Evolutionary conservation across 2,329 filamentous ascomycete species (phyloP).

Genomic region (Didymella pinodella): DNA sequence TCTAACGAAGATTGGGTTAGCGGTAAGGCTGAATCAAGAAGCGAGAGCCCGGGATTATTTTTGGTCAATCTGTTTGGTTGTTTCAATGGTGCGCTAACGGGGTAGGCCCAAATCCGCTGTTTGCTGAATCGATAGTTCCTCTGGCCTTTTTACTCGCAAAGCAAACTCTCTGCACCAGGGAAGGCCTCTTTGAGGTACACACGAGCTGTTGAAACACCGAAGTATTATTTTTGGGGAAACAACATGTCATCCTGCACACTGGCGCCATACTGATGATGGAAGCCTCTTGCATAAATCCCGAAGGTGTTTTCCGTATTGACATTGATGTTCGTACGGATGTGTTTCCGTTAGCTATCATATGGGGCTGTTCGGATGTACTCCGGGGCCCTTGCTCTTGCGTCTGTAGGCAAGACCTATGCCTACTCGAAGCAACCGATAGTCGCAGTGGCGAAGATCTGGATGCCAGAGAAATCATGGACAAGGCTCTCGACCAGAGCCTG

Average conservation of each 20-base stretch:
- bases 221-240: constrained; percentile 12
- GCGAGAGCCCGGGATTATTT: constrained; percentile 26
- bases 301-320: background rate
- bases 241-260: constrained; percentile 1
- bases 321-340: background rate
- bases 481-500: constrained; percentile 2
- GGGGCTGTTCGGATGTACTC: background rate
- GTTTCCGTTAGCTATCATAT: background rate
- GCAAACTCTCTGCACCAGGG: constrained; percentile 10
- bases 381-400: background rate
- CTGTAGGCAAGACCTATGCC: background rate
- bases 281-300: background rate
- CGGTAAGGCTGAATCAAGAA: constrained; percentile 18
- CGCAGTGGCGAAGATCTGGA: constrained; percentile 6
- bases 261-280: constrained; percentile 9
- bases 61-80: constrained; percentile 15
- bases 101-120: constrained; percentile 21
- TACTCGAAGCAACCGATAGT: background rate
- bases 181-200: background rate
- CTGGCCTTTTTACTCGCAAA: constrained; percentile 6
- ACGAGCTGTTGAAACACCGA: constrained; percentile 8
- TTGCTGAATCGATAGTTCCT: constrained; percentile 25
- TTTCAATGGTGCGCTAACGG: constrained; percentile 16
- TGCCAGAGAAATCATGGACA: background rate
- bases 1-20: constrained; percentile 7